A percentile compares a stretch with the other conserved stretches of the same genome.
Evolutionary conservation across 2,329 filamentous ascomycete genomes (phyloP).

Genomic region (Colletotrichum sojae): DNA sequence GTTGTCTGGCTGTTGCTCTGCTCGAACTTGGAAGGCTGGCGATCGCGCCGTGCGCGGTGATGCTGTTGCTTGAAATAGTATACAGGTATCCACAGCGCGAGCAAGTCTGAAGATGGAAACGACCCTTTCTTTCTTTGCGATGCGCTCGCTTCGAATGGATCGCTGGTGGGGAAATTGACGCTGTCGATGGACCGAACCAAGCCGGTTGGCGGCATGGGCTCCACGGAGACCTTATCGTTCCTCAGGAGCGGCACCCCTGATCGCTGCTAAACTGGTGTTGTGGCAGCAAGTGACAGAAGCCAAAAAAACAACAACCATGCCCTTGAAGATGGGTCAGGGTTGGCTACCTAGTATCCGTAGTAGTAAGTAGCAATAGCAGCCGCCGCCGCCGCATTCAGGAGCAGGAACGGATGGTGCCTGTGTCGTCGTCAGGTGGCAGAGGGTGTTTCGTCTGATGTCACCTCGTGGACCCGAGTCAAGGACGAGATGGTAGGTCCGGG

Average conservation of each 20-base stretch:
- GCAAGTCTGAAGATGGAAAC: slow-evolving; percentile 15
- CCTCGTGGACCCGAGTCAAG: slow-evolving; percentile 19
- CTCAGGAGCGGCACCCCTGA: slow-evolving; percentile 5
- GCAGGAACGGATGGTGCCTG: background rate
- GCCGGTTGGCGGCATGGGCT: slow-evolving; percentile 24
- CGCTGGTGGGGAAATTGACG: background rate
- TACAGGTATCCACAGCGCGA: too few relatives aligned
- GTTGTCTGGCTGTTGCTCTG: background rate
- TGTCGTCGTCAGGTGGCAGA: slow-evolving; percentile 19
- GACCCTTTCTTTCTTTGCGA: background rate
- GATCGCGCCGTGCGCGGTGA: too few relatives aligned
- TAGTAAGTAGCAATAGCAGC: background rate
- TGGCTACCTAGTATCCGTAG: background rate
- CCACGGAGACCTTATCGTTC: slow-evolving; percentile 1
- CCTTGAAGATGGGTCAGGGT: background rate
- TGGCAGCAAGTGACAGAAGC: slow-evolving; percentile 5
- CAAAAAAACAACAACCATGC: background rate
- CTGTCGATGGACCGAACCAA: background rate
- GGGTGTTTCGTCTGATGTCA: slow-evolving; percentile 38
- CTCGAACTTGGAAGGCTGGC: background rate
- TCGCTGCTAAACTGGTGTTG: slow-evolving; percentile 5
- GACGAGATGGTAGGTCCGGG: slow-evolving; percentile 16
- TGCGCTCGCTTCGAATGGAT: too few relatives aligned
- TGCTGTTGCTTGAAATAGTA: too few relatives aligned
- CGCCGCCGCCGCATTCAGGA: background rate